These are phyloP conservation scores for Lactarius psammicola DNA, from an alignment of 768 basidiomycete genomes.

Conservation along the genomic window DNA sequence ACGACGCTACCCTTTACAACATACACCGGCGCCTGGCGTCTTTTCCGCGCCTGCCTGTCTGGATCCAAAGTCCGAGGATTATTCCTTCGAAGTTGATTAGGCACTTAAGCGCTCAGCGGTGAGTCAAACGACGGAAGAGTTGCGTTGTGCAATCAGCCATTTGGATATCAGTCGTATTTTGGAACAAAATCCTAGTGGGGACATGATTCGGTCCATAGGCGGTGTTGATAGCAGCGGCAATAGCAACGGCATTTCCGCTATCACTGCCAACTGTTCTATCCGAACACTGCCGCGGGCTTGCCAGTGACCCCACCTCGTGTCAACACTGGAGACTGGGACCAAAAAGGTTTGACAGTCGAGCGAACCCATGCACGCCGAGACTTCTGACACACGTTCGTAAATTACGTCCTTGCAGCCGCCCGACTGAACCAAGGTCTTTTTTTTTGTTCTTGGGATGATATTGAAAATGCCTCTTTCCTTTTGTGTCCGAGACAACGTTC, in stretches of 20 bases:
- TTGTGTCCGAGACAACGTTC: slow-evolving; percentile 9
- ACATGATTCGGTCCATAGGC: neutral
- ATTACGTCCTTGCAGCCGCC: slow-evolving; percentile 5
- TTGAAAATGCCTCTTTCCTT: slow-evolving; percentile 5
- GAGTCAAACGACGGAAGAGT: neutral
- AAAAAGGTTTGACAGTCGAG: neutral
- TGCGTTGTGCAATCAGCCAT: neutral
- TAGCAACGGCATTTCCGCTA: neutral
- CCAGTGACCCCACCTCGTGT: neutral
- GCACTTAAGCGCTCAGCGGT: neutral
- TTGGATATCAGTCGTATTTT: neutral
- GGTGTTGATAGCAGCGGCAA: neutral
- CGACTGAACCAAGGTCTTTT: neutral
- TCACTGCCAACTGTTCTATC: neutral
- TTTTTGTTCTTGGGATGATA: slow-evolving; percentile 4
- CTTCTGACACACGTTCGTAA: neutral
- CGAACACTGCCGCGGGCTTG: neutral
- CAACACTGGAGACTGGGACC: neutral
- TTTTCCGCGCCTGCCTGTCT: neutral
- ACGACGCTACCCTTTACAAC: neutral
- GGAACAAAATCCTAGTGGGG: neutral
- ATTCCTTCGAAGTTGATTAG: neutral
- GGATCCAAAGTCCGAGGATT: neutral
- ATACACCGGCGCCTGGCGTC: neutral
- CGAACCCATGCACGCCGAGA: neutral